A percentile compares a stretch with the other conserved stretches of the same genome.
Conservation (phyloP, 768 basidiomycete genomes). For the Naganishia friedmannii region DNA sequence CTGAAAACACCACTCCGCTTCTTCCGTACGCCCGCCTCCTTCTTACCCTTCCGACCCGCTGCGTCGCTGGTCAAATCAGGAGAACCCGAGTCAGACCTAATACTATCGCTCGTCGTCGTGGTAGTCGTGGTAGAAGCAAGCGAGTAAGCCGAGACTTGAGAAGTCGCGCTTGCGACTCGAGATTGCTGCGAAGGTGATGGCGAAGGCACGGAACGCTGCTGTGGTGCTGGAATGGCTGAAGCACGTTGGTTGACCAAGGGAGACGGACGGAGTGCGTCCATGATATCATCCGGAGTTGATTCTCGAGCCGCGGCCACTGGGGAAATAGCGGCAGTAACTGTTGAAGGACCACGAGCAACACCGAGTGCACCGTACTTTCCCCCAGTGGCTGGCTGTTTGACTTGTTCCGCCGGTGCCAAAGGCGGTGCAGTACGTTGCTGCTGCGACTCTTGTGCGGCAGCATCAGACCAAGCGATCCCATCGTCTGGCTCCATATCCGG, state of each 20-base stretch:
- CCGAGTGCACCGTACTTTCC: slow-evolving; percentile 19
- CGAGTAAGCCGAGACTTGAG: slow-evolving; percentile 9
- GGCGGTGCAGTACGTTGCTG: slow-evolving; percentile 15
- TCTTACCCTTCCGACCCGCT: slow-evolving; percentile 57
- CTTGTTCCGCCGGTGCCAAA: background rate
- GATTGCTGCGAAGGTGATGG: background rate
- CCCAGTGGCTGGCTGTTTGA: slow-evolving; percentile 3
- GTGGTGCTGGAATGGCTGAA: background rate
- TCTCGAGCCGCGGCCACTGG: background rate
- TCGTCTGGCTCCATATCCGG: slow-evolving; percentile 67
- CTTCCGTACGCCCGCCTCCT: slow-evolving; percentile 48
- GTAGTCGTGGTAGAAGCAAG: background rate
- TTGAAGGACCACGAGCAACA: slow-evolving; percentile 3
- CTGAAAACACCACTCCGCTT: slow-evolving; percentile 72
- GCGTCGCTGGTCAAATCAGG: slow-evolving; percentile 36
- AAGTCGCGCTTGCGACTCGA: slow-evolving; percentile 6
- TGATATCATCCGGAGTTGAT: slow-evolving; percentile 2
- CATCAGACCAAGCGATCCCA: slow-evolving; percentile 84
- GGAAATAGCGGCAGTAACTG: too few relatives aligned
- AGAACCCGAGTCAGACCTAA: slow-evolving; percentile 44
- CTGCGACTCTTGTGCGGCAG: slow-evolving; percentile 59
- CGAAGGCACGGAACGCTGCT: background rate
- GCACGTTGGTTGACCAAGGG: slow-evolving; percentile 18
- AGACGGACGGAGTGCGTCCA: background rate
- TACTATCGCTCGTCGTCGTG: slow-evolving; percentile 12